Base-by-base conservation (phyloP, 2,329 filamentous ascomycete genomes). In the Elsinoe arachidis region DNA sequence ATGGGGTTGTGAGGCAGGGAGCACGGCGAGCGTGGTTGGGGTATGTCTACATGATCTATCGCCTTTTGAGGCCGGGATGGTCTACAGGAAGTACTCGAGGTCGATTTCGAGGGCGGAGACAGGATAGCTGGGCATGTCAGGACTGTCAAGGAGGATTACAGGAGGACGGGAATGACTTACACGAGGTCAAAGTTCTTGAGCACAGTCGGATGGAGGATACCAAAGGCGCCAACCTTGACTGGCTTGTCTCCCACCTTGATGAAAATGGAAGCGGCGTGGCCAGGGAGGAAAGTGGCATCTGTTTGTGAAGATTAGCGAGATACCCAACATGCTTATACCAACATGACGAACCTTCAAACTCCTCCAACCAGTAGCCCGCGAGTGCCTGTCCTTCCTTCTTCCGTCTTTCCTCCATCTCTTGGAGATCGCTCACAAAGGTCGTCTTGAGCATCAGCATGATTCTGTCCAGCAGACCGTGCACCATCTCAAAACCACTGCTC, bases 101-200 rank as follows among this genome's bases (percentile, higher is more conserved):
- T 97, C 96, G 70, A 99, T 81, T 78, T 99, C 93, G 64, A 99
- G 75, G 43, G 89, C 90, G 75, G 90, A 96, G 66, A 95, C 90
- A 41, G 93, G 92, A 78, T 91, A 92, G 12, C 54, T 56, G 30
- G 6, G 23, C 21, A 77, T 84, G 87, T 21, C 30, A 51, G 15
- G 35, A 34, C 44, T 11, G 57, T 34, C 57, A 61, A 63, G 57
- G 66, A 60, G 57, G 63, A 26, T 46, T 1, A 44, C n/a, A 35
- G 15, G 7, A 37, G 44, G 46, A 72, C 3, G 3, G 33, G 3
- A 11, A 37, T 6, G n/a, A 46, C 54, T 17, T 56, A 56, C 81
- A 83, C 89, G 68, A 96, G 78, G 66, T 95, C 91, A 73, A 93
- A 96, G 67, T 95, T 93, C 70, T 96, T 90, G 67, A 97, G 77